Conservation (phyloP, 805 yeast species). For the Metschnikowia peoriensis region DNA sequence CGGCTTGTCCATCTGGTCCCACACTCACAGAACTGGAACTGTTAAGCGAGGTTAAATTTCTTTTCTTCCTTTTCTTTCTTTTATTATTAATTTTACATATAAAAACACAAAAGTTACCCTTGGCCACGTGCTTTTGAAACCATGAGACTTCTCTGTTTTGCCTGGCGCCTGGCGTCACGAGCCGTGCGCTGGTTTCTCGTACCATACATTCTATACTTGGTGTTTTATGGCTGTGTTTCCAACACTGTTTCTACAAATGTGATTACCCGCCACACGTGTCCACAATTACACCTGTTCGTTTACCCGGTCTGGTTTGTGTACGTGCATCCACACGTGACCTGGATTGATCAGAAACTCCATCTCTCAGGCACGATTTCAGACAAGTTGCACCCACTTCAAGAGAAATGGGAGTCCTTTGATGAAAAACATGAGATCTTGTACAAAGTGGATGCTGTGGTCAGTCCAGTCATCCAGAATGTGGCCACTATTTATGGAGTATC, state of each 20-base stretch:
- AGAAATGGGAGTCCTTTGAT: slow-evolving; percentile 4
- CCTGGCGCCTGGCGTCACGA: slow-evolving; percentile 1
- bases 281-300: slow-evolving; percentile 7
- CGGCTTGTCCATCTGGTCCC: too few relatives aligned
- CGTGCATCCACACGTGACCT: slow-evolving; percentile 2
- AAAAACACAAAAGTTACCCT: not conserved
- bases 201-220: slow-evolving; percentile 13
- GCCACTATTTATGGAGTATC: not conserved
- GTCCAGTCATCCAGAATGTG: not conserved
- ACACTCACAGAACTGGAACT: too few relatives aligned
- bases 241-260: not conserved
- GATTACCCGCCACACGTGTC: slow-evolving; percentile 11
- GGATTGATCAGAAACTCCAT: slow-evolving; percentile 3
- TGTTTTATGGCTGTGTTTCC: slow-evolving; percentile 11
- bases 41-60: too few relatives aligned
- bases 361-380: slow-evolving; percentile 1
- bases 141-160: slow-evolving; percentile 1
- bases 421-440: slow-evolving; percentile 6
- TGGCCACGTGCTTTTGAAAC: not conserved
- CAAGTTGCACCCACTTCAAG: slow-evolving; percentile 2
- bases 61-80: too few relatives aligned
- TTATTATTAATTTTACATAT: not conserved
- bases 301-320: slow-evolving; percentile 10
- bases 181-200: slow-evolving; percentile 3
- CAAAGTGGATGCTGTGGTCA: not conserved